Conservation (phyloP, 352 stramenopile species). For the Phytophthora ohioensis region DNA sequence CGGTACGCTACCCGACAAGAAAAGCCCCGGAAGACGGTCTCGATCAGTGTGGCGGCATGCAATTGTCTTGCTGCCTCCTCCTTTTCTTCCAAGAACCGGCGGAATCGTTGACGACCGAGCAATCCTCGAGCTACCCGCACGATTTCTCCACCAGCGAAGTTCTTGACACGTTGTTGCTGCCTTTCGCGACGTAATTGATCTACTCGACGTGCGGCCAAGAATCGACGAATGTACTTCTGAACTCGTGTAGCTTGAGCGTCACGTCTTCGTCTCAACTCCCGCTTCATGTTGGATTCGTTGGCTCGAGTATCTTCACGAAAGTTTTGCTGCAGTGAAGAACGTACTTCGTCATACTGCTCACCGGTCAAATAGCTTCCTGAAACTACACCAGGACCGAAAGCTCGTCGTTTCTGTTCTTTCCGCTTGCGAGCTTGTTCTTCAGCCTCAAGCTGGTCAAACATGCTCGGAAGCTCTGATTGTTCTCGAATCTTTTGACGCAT, state of each 20-base stretch:
- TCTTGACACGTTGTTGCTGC: constrained; percentile 54
- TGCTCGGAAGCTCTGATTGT: constrained; percentile 64
- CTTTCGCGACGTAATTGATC: constrained; percentile 39
- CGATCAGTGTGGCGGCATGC: constrained; percentile 55
- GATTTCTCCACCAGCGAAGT: constrained; percentile 67
- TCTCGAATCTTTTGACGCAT: constrained; percentile 47
- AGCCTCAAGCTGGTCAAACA: constrained; percentile 84
- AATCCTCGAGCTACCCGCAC: constrained; percentile 69
- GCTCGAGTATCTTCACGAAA: constrained; percentile 54
- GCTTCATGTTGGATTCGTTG: constrained; percentile 59
- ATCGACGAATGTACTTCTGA: constrained; percentile 66
- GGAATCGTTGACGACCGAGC: constrained; percentile 64
- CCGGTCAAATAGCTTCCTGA: constrained; percentile 25
- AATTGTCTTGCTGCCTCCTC: constrained; percentile 30
- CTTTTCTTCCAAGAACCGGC: constrained; percentile 28
- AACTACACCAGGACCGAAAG: constrained; percentile 13
- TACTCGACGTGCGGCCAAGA: constrained; percentile 53
- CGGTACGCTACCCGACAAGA: constrained; percentile 59
- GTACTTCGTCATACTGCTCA: constrained; percentile 40
- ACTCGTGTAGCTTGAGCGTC: constrained; percentile 57
- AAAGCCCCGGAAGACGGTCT: constrained; percentile 78
- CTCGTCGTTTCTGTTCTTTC: constrained; percentile 39
- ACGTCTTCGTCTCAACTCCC: constrained; percentile 58
- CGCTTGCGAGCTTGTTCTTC: constrained; percentile 62
- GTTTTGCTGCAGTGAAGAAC: constrained; percentile 50